Evolutionary conservation across 108 stramenopile species (phyloP).

Genomic region (Asterionellopsis glacialis): DNA sequence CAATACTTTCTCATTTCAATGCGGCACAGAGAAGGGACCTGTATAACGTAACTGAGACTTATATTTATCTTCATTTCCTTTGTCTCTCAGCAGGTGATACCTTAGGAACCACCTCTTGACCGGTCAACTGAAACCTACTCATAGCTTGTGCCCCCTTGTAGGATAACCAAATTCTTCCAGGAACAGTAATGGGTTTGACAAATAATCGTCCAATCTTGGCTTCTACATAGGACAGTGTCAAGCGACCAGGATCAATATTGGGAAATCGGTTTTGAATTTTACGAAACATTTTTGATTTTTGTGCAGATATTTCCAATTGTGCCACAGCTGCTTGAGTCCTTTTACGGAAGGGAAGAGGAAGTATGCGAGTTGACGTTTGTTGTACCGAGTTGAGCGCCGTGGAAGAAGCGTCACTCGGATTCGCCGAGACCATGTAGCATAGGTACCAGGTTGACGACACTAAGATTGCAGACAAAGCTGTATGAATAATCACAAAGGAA

Average conservation of each 20-base stretch:
- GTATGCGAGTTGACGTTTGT: background rate
- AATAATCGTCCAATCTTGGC: constrained; percentile 35
- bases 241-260: constrained; percentile 25
- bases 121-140: background rate
- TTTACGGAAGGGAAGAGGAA: background rate
- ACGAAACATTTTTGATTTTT: background rate
- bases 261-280: background rate
- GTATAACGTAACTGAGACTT: no score
- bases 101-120: no score
- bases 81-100: no score
- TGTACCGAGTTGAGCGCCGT: background rate
- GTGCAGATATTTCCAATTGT: background rate
- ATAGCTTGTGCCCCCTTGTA: constrained; percentile 25
- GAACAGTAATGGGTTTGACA: constrained; percentile 34
- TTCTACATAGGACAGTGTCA: constrained; percentile 32
- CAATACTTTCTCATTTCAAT: no score
- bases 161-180: constrained; percentile 35
- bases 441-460: constrained; percentile 1
- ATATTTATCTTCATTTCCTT: no score
- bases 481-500: background rate
- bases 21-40: no score
- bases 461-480: constrained; percentile 1
- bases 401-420: background rate
- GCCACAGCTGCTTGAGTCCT: background rate
- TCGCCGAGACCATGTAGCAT: background rate